phyloP scores from a whole-genome alignment of 495 filamentous ascomycete genomes.

The Rostrohypoxylon terebratum region DNA sequence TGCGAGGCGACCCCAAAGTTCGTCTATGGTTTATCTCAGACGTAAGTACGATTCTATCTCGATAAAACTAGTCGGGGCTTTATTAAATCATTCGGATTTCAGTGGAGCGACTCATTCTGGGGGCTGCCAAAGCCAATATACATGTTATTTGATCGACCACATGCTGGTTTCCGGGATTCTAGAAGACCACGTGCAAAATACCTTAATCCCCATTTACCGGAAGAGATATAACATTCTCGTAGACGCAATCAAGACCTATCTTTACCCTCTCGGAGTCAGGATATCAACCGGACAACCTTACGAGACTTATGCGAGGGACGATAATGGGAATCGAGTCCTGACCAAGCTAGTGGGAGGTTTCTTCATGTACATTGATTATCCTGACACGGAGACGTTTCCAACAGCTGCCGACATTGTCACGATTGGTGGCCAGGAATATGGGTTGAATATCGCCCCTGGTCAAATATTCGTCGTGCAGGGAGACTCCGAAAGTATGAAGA shows the following conservation, averaged over 20 bases:
- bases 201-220: constrained; percentile 66
- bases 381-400: constrained; percentile 54
- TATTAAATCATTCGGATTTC: too few species aligned
- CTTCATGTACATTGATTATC: constrained; percentile 77
- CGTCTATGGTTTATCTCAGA: constrained; percentile 70
- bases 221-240: constrained; percentile 66
- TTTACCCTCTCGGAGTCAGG: constrained; percentile 71
- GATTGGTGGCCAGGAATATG: constrained; percentile 62
- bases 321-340: constrained; percentile 16
- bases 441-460: constrained; percentile 68
- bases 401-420: constrained; percentile 62
- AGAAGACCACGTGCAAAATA: constrained; percentile 54
- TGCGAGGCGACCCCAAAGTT: constrained; percentile 74
- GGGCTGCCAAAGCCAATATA: constrained; percentile 75
- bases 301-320: constrained; percentile 28
- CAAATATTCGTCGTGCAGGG: constrained; percentile 70
- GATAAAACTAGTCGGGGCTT: too few species aligned
- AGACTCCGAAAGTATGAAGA: constrained; percentile 56
- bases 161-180: constrained; percentile 65
- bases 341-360: constrained; percentile 69
- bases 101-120: constrained; percentile 75
- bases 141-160: constrained; percentile 70
- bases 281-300: constrained; percentile 35
- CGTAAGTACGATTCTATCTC: constrained; percentile 62
- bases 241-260: constrained; percentile 64